Conservation (phyloP, 306 rosid species). For the Amphicarpaea edgeworthii region DNA sequence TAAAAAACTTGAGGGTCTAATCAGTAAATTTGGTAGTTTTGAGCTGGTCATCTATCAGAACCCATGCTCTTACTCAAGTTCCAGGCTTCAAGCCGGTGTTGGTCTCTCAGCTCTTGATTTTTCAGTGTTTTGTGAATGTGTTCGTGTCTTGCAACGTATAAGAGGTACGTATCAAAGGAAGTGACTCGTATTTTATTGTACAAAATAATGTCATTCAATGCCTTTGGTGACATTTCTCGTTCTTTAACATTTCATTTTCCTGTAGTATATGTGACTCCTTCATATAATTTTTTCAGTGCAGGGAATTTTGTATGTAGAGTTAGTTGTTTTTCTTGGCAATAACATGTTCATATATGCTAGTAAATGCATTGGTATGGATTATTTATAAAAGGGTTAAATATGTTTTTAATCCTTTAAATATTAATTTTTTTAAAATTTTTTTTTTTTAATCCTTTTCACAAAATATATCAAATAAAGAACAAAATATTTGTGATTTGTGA, state of each 20-base stretch:
- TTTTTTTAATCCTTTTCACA: no score
- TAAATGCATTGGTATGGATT: no score
- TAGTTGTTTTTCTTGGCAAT: not conserved
- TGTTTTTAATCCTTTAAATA: not conserved
- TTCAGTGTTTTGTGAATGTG: conserved; percentile 75
- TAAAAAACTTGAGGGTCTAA: conserved; percentile 61
- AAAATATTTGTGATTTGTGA: no score
- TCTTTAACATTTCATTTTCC: not conserved
- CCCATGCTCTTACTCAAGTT: conserved; percentile 55
- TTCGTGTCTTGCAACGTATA: conserved; percentile 76
- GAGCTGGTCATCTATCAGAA: conserved; percentile 82
- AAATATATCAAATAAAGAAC: no score
- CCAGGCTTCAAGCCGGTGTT: conserved; percentile 42
- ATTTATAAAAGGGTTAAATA: no score
- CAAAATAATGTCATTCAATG: conserved; percentile 6
- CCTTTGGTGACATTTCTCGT: not conserved
- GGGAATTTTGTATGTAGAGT: not conserved
- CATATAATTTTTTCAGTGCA: conserved; percentile 9
- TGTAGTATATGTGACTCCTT: conserved; percentile 24
- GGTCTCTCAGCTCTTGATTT: conserved; percentile 63
- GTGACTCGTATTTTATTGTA: conserved; percentile 12
- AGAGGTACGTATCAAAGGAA: conserved; percentile 62
- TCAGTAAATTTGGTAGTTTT: conserved; percentile 63
- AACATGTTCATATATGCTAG: no score
- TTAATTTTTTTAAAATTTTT: not conserved